A percentile compares a stretch with the other conserved stretches of the same genome.
phyloP scores from a whole-genome alignment of 805 yeast genomes.

The Metschnikowia kofuensis region DNA sequence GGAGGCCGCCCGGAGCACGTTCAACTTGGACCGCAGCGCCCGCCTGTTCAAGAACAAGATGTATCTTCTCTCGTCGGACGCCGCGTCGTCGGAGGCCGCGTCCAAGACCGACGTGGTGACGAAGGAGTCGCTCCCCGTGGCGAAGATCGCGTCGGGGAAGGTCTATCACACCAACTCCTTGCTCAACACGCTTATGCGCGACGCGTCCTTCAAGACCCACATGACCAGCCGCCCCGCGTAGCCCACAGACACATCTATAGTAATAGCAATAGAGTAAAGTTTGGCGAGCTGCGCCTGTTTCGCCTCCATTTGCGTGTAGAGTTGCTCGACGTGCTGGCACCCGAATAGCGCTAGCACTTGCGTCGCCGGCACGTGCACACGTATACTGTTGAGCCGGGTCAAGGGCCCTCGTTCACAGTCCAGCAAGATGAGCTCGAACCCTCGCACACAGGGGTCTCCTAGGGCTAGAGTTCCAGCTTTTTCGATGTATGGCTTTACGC shows the following conservation, averaged over 20 bases:
- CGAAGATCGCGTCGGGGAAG: not conserved
- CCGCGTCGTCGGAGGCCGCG: not conserved
- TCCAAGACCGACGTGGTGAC: not conserved
- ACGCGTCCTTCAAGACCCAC: conserved; percentile 13
- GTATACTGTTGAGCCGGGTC: conserved; percentile 4
- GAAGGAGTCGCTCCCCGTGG: conserved; percentile 3
- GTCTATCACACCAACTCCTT: conserved; percentile 5
- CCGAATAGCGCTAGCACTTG: conserved; percentile 14
- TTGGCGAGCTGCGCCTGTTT: conserved; percentile 5
- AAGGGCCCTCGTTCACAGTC: conserved; percentile 9
- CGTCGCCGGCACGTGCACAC: conserved; percentile 9
- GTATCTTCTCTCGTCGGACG: conserved; percentile 5
- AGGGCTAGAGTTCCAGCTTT: conserved; percentile 5
- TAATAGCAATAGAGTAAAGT: conserved; percentile 1
- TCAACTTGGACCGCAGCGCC: conserved; percentile 60
- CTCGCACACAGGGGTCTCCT: conserved; percentile 25
- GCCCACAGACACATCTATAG: conserved; percentile 9
- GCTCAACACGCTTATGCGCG: conserved; percentile 9
- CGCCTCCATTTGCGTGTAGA: conserved; percentile 13
- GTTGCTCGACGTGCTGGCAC: conserved; percentile 15
- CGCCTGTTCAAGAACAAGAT: not conserved
- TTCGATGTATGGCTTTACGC: conserved; percentile 26
- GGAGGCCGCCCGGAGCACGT: conserved; percentile 48
- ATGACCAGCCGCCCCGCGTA: conserved; percentile 1
- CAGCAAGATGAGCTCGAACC: conserved; percentile 25